Evolutionary conservation across 495 filamentous ascomycete species (phyloP), one percentile per base, ranked within the genome.

Genomic region (Clavariopsis aquatica): DNA sequence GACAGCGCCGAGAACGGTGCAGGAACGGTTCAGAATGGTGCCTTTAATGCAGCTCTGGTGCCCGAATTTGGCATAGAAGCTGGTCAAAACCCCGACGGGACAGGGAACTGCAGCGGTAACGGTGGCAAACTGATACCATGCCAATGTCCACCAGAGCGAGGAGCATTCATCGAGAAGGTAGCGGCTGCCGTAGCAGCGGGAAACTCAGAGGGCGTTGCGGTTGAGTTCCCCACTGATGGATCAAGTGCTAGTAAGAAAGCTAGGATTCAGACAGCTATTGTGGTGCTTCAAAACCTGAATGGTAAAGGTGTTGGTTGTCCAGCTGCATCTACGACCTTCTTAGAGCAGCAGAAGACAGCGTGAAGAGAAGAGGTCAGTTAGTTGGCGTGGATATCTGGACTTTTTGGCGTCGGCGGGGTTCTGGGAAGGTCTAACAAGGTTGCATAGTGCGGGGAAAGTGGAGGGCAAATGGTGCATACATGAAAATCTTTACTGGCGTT

Each of bases 291-390:
- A 38, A 61, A 61, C 45, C 36, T 61, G 5, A 61, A 61, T 22
- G 47, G 53, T 17, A 61, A 52, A 31, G 57, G 57, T 3, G 45
- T 52, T 34, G 57, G 57, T 29, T 61, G 57, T 52, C 57, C 57
- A 20, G 57, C 57, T 46, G 57, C 57, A n/a, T 4, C 45, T 17
- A 61, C 57, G 17, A 61, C 57, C 19, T 61, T 52, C 24, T 36
- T 61, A 19, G 23, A 51, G 46, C 57, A 61, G 46, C 45, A 29
- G 41, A 57, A 43, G 28, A 34, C 38, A 17, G 38, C 38, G 15
- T 43, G n/a, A 43, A 17, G 15, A 43, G 15, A 43, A 43, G n/a
- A 43, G 12, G 38, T 34, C 31, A 17, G 3, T 17, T 43, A 43
- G 6, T 6, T n/a, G 2, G 15, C 38, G 3, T 43, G 6, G 6